Percentiles rank a stretch among this genome's conserved stretches.
Conservation (phyloP, 2,329 filamentous ascomycete genomes). For the Arthrocladium fulminans region DNA sequence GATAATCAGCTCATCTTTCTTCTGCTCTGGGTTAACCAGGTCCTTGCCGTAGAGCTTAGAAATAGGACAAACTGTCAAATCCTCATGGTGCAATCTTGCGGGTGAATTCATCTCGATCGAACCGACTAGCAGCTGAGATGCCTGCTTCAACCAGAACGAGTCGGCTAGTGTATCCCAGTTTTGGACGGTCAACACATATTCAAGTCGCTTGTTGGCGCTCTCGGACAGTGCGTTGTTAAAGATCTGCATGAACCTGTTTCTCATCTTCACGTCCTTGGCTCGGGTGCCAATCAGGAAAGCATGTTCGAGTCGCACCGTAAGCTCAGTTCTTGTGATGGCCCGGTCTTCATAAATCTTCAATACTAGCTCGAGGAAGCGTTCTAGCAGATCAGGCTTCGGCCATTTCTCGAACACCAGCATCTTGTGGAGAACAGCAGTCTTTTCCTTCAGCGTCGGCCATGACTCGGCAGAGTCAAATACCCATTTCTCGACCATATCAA, state of each 20-base stretch:
- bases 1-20: slow-evolving; percentile 56
- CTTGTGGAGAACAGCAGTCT: slow-evolving; percentile 97
- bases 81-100: slow-evolving; percentile 69
- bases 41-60: slow-evolving; percentile 60
- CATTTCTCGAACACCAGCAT: slow-evolving; percentile 94
- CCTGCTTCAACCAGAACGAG: slow-evolving; percentile 94
- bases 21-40: slow-evolving; percentile 58
- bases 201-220: slow-evolving; percentile 76
- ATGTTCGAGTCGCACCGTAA: slow-evolving; percentile 95
- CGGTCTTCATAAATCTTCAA: slow-evolving; percentile 97
- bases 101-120: slow-evolving; percentile 77
- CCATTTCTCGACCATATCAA: slow-evolving; percentile 91
- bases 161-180: slow-evolving; percentile 96
- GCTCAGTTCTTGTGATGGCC: slow-evolving; percentile 86
- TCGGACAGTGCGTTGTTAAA: slow-evolving; percentile 94
- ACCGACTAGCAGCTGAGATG: slow-evolving; percentile 83
- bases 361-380: slow-evolving; percentile 88
- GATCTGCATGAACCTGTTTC: slow-evolving; percentile 90
- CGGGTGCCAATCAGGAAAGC: slow-evolving; percentile 93
- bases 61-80: slow-evolving; percentile 69
- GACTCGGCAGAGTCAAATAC: slow-evolving; percentile 92
- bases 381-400: slow-evolving; percentile 71
- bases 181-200: slow-evolving; percentile 81
- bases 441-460: slow-evolving; percentile 96
- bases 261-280: slow-evolving; percentile 90